Base-by-base conservation (phyloP, 768 basidiomycete species). In the Naganishia antarctica region DNA sequence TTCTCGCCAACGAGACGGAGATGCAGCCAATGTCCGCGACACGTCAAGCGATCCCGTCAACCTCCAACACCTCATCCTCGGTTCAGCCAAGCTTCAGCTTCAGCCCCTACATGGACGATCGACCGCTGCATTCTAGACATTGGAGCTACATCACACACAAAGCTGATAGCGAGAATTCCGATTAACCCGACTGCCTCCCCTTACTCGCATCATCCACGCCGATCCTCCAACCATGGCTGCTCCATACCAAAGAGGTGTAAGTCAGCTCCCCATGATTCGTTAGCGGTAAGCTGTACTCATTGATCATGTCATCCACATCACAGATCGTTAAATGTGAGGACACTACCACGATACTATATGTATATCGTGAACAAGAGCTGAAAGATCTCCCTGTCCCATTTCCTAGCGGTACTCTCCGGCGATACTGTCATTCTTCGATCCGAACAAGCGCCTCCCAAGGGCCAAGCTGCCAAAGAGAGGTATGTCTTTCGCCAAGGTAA, bases 401-500 rank as follows among this genome's bases (percentile, higher is more conserved):
- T 28, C 13, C 60, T 75, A 91, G 91, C 89, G 73, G 90, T 89
- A 70, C 84, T 90, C 67, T 94, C 91, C 46, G 91, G 90, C 40
- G 92, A 94, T 77, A 88, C 91, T 44, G 84, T 93, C 63, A 83
- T 94, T 63, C 80, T 96, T 60, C 86, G 91, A 46, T 70, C 73
- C 18, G 75, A 76, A 50, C 78, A 87, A 83, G 69, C 83, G 84
- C 66, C 85, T 83, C 43, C 86, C 1, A 88, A 89, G 74, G 91
- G 91, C 8, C 90, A 91, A 76, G 85, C 86, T 61, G 86, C 90
- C 1, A 94, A 93, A 80, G 91, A 96, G 79, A 84, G 90, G 91
- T 89, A 69, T 63, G 80, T 72, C 0, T 18, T 13, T 29, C 23
- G 29, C 48, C 25, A n/a, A n/a, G n/a, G n/a, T n/a, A n/a, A n/a